Conservation (phyloP, 2,329 filamentous ascomycete species). For the Aureobasidium leucospermi region DNA sequence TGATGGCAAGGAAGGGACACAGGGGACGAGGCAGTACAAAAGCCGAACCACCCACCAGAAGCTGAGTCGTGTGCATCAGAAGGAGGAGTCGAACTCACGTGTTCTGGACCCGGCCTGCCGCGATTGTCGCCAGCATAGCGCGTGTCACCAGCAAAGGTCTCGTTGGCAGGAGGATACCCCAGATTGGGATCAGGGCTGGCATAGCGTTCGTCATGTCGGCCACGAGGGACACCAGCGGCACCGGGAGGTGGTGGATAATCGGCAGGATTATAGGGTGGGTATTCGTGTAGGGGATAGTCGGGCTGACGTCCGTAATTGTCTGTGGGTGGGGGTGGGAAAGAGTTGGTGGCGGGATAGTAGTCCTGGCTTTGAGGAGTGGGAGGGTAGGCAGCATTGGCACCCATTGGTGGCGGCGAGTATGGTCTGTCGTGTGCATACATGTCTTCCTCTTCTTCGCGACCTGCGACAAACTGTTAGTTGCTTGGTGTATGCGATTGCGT, state of each 20-base stretch:
- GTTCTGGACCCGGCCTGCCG: slow-evolving; percentile 31
- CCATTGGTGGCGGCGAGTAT: slow-evolving; percentile 30
- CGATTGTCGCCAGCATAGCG: slow-evolving; percentile 26
- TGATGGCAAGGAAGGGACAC: not conserved
- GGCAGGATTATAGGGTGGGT: slow-evolving; percentile 36
- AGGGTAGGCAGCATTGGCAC: slow-evolving; percentile 25
- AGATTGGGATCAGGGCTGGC: slow-evolving; percentile 22
- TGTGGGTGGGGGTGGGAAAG: slow-evolving; percentile 40
- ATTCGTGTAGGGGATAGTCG: slow-evolving; percentile 21
- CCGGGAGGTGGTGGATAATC: slow-evolving; percentile 35
- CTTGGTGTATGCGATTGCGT: not conserved
- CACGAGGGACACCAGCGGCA: slow-evolving; percentile 20
- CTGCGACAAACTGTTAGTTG: slow-evolving; percentile 11
- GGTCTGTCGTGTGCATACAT: slow-evolving; percentile 22
- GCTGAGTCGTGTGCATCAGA: slow-evolving; percentile 25
- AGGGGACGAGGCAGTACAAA: not conserved
- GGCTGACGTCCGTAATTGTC: slow-evolving; percentile 24
- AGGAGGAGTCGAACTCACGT: slow-evolving; percentile 42
- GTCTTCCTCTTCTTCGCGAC: slow-evolving; percentile 22
- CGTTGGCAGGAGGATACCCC: slow-evolving; percentile 24
- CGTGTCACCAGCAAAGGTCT: slow-evolving; percentile 26
- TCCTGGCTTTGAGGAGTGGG: slow-evolving; percentile 22
- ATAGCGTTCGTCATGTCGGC: slow-evolving; percentile 24
- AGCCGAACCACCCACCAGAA: slow-evolving; percentile 16
- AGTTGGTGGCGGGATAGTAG: slow-evolving; percentile 40